phyloP scores from a whole-genome alignment of 129 eudicot genomes.

The Escallonia rubra region DNA sequence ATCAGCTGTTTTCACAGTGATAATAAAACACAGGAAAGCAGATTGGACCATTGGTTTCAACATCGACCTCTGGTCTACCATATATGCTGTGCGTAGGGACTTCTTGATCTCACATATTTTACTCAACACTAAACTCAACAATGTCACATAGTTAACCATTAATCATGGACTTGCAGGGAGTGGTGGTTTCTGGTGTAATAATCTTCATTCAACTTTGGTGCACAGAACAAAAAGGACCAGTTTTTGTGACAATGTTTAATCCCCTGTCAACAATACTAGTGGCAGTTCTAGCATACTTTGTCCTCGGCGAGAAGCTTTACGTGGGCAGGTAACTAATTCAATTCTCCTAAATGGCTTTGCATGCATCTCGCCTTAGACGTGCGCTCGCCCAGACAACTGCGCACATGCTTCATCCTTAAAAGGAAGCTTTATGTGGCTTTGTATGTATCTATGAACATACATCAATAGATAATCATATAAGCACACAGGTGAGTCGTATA shows the following conservation, averaged over 20 bases:
- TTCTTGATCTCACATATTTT: background rate
- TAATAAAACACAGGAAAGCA: conserved; percentile 33
- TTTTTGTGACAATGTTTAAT: conserved; percentile 72
- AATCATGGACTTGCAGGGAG: conserved; percentile 31
- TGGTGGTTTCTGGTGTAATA: conserved; percentile 61
- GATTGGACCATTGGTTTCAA: conserved; percentile 65
- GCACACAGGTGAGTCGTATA: too few relatives aligned
- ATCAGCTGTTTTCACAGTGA: conserved; percentile 51
- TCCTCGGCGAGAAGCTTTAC: conserved; percentile 59
- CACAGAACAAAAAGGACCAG: conserved; percentile 60
- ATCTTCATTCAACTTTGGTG: conserved; percentile 52
- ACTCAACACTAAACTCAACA: background rate
- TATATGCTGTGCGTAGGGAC: conserved; percentile 44
- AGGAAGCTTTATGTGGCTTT: background rate
- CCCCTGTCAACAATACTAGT: conserved; percentile 56
- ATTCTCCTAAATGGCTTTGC: background rate
- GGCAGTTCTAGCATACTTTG: conserved; percentile 55
- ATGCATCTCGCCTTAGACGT: background rate
- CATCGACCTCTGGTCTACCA: conserved; percentile 57
- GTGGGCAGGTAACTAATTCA: conserved; percentile 38
- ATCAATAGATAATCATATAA: background rate
- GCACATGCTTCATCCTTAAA: too few relatives aligned
- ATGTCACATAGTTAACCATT: background rate
- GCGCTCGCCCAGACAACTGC: too few relatives aligned
- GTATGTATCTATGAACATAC: background rate